Percentiles rank a stretch among this genome's conserved stretches.
These are phyloP conservation scores for Platanthera guangdongensis DNA, from an alignment of 106 monocot genomes.

Conservation along the genomic window DNA sequence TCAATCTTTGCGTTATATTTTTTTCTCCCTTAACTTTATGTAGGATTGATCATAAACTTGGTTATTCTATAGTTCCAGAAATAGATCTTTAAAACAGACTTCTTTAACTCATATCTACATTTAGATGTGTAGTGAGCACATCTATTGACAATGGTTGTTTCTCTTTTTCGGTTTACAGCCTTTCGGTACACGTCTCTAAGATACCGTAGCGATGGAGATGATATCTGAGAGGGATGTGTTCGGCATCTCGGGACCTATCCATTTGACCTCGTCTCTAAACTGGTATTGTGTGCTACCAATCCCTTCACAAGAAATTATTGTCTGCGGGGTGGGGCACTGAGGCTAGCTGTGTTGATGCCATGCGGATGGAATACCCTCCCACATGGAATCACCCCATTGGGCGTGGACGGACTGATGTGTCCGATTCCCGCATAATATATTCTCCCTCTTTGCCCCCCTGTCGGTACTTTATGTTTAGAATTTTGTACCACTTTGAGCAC, in stretches of 20 bases:
- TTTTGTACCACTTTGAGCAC: not conserved
- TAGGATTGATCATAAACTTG: not conserved
- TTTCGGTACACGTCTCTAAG: not conserved
- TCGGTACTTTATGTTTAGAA: not conserved
- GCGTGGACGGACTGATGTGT: not conserved
- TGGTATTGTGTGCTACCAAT: constrained; percentile 33
- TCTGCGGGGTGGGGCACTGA: too few species aligned
- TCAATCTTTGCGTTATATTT: not conserved
- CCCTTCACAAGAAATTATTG: not conserved
- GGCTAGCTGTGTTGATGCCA: too few species aligned
- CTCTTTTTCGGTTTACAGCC: not conserved
- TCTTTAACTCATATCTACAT: not conserved
- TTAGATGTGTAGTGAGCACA: not conserved
- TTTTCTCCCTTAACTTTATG: not conserved
- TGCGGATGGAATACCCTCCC: too few species aligned
- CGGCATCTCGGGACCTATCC: constrained; percentile 38
- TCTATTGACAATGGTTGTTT: not conserved
- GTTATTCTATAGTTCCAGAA: not conserved
- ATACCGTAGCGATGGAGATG: constrained; percentile 12
- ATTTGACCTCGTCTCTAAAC: constrained; percentile 47
- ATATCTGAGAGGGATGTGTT: constrained; percentile 47
- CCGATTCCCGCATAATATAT: too few species aligned
- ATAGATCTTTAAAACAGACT: not conserved
- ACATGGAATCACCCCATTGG: not conserved
- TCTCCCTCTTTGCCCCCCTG: not conserved